Percentiles rank a stretch among this genome's conserved stretches.
These are phyloP conservation scores for Aspergillus nomiae DNA, from an alignment of 2,329 filamentous ascomycete genomes.

Conservation along the genomic window DNA sequence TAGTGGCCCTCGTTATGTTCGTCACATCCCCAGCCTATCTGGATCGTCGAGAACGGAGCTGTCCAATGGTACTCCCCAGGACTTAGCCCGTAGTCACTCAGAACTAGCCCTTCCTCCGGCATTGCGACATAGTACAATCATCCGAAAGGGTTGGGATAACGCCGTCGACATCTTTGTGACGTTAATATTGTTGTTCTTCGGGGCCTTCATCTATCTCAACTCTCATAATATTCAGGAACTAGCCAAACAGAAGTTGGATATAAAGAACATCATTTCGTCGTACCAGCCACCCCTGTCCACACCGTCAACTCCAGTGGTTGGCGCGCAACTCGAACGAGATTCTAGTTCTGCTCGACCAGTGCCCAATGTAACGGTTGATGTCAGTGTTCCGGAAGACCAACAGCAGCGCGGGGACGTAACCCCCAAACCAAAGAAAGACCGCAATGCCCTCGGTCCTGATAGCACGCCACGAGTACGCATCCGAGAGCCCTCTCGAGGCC, in stretches of 20 bases:
- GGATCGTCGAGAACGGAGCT: constrained; percentile 38
- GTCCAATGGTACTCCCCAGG: constrained; percentile 42
- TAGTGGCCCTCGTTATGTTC: constrained; percentile 46
- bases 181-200: constrained; percentile 42
- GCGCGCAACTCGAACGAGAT: constrained; percentile 30
- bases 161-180: constrained; percentile 47
- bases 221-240: constrained; percentile 43
- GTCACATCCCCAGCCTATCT: constrained; percentile 49
- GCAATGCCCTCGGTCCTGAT: constrained; percentile 22
- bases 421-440: constrained; percentile 29
- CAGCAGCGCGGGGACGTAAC: constrained; percentile 28
- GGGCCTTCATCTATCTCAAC: constrained; percentile 47
- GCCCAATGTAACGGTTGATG: constrained; percentile 35
- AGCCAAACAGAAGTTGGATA: constrained; percentile 47
- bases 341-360: constrained; percentile 24
- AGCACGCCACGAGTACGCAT: constrained; percentile 42
- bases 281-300: constrained; percentile 40
- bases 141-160: constrained; percentile 50
- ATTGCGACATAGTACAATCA: constrained; percentile 45
- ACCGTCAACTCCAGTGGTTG: constrained; percentile 41
- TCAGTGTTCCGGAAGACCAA: constrained; percentile 26
- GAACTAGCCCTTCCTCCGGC: constrained; percentile 42
- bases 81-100: constrained; percentile 37
- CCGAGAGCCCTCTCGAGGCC: constrained; percentile 38
- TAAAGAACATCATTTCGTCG: constrained; percentile 47